A percentile compares a stretch with the other conserved stretches of the same genome.
These are phyloP conservation scores for Penicillium chermesinum DNA, from an alignment of 495 filamentous ascomycete species.

Conservation along the genomic window DNA sequence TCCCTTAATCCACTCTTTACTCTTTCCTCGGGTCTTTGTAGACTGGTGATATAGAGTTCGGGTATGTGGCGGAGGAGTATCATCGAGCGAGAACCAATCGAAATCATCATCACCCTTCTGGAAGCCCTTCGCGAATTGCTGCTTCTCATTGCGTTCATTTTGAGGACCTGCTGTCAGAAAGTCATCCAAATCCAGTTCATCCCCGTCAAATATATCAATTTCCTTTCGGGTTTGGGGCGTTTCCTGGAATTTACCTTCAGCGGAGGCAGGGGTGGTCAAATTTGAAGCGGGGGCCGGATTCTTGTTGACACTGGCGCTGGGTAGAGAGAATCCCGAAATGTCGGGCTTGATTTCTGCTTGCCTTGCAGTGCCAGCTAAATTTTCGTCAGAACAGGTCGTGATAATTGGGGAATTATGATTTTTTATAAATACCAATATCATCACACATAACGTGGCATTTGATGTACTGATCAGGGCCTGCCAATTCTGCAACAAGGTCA, in stretches of 20 bases:
- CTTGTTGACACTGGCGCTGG: background rate
- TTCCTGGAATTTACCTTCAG: too few species aligned
- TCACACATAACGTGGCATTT: slow-evolving; percentile 79
- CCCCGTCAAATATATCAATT: slow-evolving; percentile 50
- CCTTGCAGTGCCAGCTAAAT: slow-evolving; percentile 68
- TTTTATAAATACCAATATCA: slow-evolving; percentile 58
- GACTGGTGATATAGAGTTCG: too few species aligned
- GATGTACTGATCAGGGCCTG: slow-evolving; percentile 51
- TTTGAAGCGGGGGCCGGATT: background rate
- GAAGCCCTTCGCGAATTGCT: too few species aligned
- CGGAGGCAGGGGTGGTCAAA: background rate
- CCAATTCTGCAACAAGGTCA: slow-evolving; percentile 55
- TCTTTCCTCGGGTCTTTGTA: background rate
- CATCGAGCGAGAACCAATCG: slow-evolving; percentile 19
- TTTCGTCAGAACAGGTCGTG: slow-evolving; percentile 6
- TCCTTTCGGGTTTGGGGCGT: slow-evolving; percentile 1
- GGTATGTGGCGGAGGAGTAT: slow-evolving; percentile 3
- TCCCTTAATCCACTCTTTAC: slow-evolving; percentile 8
- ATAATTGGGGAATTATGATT: too few species aligned
- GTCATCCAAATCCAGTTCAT: slow-evolving; percentile 52
- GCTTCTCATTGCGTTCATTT: too few species aligned
- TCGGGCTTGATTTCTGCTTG: slow-evolving; percentile 57
- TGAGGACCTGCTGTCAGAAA: slow-evolving; percentile 38
- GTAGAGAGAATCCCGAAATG: slow-evolving; percentile 54
- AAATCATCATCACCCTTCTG: too few species aligned